Evolutionary conservation across 2,329 filamentous ascomycete genomes (phyloP), one percentile per base, ranked within the genome.

Genomic region (Cladophialophora bantiana): DNA sequence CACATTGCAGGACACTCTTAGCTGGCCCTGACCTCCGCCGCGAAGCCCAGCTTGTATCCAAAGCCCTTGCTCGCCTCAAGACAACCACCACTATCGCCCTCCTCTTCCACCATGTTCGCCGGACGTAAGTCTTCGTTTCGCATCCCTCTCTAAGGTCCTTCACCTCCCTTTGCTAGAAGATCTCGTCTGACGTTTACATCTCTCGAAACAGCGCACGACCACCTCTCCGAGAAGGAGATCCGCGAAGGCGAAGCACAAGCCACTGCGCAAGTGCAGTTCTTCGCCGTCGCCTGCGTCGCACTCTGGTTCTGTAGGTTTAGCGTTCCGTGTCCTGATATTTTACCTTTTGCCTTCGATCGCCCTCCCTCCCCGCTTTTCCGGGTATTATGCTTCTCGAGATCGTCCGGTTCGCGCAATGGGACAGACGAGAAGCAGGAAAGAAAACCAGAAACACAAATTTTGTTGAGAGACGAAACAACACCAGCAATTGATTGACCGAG

Each of bases 241-340:
- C 78, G 77, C 75, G 80, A 82, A 74, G 83, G 82, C 74, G 86
- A 89, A 77, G 77, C 82, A 52, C 80, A 84, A 73, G 86, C 87
- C 32, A 76, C 75, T 63, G 77, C 81, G 71, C 85, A 85, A 53
- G 80, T 89, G 73, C 83, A 84, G 75, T 81, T 81, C 75, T 85
- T 85, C 58, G 75, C 84, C 66, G 80, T 81, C 53, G 82, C 83
- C 62, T 86, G 85, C 71, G 76, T 85, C 59, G 77, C 88, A 34
- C 82, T 89, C 58, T 89, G 89, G 78, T 81, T 89, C 59, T 88
- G 87, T 89, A 83, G 70, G 86, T 75, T 4, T 7, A n/a, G 31
- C 5, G 31, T 5, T 20, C 35, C 34, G n/a, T 15, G 12, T n/a
- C 18, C 35, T 35, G 34, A 26, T 26, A 2, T 26, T 13, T 34